Conservation (phyloP, 2,329 filamentous ascomycete species). For the Colletotrichum scovillei region DNA sequence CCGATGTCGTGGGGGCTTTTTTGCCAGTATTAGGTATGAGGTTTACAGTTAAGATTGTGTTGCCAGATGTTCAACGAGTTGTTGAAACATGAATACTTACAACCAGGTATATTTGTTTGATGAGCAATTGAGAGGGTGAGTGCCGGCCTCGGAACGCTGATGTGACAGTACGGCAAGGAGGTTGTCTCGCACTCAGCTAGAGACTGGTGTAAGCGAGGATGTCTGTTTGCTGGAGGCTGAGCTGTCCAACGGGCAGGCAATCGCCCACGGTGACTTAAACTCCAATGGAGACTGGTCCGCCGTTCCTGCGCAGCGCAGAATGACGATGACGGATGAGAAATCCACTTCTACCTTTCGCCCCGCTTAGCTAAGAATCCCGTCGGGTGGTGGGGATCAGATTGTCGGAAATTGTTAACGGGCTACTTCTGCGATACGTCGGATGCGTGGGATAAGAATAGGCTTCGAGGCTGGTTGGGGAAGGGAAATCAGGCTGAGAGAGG, state of each 20-base stretch:
- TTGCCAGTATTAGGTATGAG: background rate
- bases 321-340: slow-evolving; percentile 30
- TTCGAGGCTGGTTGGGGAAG: slow-evolving; percentile 7
- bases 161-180: background rate
- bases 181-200: background rate
- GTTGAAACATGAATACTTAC: background rate
- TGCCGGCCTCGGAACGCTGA: background rate
- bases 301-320: background rate
- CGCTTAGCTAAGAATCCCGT: slow-evolving; percentile 20
- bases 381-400: slow-evolving; percentile 12
- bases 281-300: background rate
- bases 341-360: background rate
- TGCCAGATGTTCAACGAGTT: slow-evolving; percentile 2
- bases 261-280: background rate
- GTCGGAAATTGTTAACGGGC: slow-evolving; percentile 23
- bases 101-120: background rate
- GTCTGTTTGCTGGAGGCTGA: background rate
- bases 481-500: slow-evolving; percentile 7
- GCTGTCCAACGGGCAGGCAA: background rate
- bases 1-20: background rate
- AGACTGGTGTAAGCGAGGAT: background rate
- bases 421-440: background rate
- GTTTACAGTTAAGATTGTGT: background rate
- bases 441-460: slow-evolving; percentile 15
- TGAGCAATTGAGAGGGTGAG: background rate